Evolutionary conservation across 1,284 basidiomycete species (phyloP).

Genomic region (Naganishia albida): DNA sequence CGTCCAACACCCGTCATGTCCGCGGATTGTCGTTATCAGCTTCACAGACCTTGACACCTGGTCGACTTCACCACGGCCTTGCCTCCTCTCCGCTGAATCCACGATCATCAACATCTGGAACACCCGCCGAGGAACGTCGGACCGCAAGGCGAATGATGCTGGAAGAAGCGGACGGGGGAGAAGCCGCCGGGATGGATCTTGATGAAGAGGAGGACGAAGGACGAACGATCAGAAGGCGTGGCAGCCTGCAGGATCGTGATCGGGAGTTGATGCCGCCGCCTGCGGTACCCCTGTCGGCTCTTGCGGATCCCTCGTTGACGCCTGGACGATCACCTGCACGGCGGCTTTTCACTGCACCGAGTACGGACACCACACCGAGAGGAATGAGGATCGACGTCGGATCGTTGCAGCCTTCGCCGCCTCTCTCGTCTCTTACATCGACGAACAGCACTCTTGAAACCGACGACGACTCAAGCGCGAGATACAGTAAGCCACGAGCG

Average conservation of each 20-base stretch:
- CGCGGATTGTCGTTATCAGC: slow-evolving; percentile 1
- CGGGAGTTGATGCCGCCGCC: slow-evolving; percentile 12
- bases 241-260: not conserved
- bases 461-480: not conserved
- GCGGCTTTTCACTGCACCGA: slow-evolving; percentile 3
- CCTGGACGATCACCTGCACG: slow-evolving; percentile 5
- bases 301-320: not conserved
- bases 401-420: slow-evolving; percentile 12
- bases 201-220: slow-evolving; percentile 6
- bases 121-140: not conserved
- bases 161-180: slow-evolving; percentile 5
- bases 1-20: not conserved
- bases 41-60: not conserved
- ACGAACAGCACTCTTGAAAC: not conserved
- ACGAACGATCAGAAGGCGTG: not conserved
- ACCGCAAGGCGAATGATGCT: slow-evolving; percentile 5
- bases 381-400: not conserved
- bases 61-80: slow-evolving; percentile 1
- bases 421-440: not conserved
- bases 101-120: not conserved
- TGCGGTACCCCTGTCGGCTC: not conserved
- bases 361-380: not conserved
- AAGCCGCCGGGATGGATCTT: slow-evolving; percentile 6
- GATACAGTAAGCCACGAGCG: slow-evolving; percentile 14
- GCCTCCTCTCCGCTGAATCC: slow-evolving; percentile 1